Evolutionary conservation across 768 basidiomycete species (phyloP), one percentile per base, ranked within the genome.

Genomic region (Exidia glandulosa): DNA sequence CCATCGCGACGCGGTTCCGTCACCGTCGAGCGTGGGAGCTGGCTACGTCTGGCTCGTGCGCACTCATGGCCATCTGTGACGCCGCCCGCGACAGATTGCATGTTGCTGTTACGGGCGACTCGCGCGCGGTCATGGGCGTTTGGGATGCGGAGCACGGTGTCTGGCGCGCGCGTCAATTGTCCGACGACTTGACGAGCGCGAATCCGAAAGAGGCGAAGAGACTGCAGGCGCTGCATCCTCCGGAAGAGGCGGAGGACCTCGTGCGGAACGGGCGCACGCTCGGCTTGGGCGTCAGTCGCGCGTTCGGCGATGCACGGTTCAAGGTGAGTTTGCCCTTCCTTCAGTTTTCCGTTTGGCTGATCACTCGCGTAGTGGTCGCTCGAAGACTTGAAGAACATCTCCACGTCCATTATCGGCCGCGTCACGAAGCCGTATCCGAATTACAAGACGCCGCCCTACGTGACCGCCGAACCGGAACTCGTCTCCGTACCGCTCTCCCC

Each of bases 401-500:
- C 3, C 12, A 54, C 23, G 23, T 27, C 30, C 23, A 25, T 54
- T 12, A 27, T 27, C 50, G 50, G 50, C 16, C 12, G 27, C 5
- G 2, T 27, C 6, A 34, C 7, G 9, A 32, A 34, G 32, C 67
- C 68, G 5, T 69, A 61, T 12, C 59, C 68, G 5, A 63, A 68
- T 27, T 68, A 75, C 60, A 71, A 70, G 61, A 81, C 77, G 1
- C 82, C 82, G 1, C 78, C 79, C 0, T 79, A 80, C 64, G 70
- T 83, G 25, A 79, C 76, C 7, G 80, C 81, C 1, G 75, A 77
- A 61, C 82, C 81, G 2, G 79, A 77, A 55, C 73, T 82, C 32
- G 78, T 73, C n/a, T 54, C 56, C 33, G 72, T 73, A 1, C 70
- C 74, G 30, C 66, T 73, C 45, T 67, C 80, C 14, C 64, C 73